Conservation (phyloP, 352 stramenopile genomes). For the Thraustochytrium striatum region DNA sequence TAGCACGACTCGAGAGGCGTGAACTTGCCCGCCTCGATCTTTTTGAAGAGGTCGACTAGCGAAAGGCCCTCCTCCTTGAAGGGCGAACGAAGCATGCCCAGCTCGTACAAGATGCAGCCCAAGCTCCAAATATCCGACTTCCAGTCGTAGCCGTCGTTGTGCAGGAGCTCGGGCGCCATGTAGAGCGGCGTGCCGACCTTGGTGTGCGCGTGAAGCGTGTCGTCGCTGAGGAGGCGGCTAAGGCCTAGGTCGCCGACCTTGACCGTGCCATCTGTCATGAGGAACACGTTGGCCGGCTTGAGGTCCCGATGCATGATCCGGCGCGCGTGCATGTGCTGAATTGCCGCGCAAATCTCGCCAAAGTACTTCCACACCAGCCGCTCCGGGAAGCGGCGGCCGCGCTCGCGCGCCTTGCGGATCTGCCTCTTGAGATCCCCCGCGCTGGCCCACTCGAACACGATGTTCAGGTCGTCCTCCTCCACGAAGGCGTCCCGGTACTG, state of each 20-base stretch:
- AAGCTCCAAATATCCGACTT: slow-evolving; percentile 92
- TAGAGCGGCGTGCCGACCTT: slow-evolving; percentile 85
- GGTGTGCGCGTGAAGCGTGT: slow-evolving; percentile 55
- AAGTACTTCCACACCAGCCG: slow-evolving; percentile 89
- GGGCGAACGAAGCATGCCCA: slow-evolving; percentile 83
- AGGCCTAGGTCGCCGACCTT: slow-evolving; percentile 71
- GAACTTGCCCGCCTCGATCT: slow-evolving; percentile 61
- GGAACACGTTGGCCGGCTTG: slow-evolving; percentile 88
- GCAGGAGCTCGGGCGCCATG: slow-evolving; percentile 88
- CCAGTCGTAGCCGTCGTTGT: slow-evolving; percentile 85
- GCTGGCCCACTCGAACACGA: slow-evolving; percentile 87
- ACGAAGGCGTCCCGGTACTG: slow-evolving; percentile 85
- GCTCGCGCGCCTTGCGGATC: slow-evolving; percentile 79
- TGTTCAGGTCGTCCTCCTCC: slow-evolving; percentile 79
- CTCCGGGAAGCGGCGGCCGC: slow-evolving; percentile 76
- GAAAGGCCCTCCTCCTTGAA: slow-evolving; percentile 87
- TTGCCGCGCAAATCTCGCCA: slow-evolving; percentile 72
- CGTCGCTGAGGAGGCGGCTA: slow-evolving; percentile 54
- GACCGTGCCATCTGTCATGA: slow-evolving; percentile 77
- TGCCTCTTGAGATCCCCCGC: slow-evolving; percentile 86
- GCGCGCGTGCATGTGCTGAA: slow-evolving; percentile 76
- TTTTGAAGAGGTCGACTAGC: slow-evolving; percentile 82
- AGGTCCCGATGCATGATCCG: slow-evolving; percentile 88
- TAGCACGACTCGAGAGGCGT: slow-evolving; percentile 44
- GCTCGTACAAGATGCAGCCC: slow-evolving; percentile 86